Percentiles rank a stretch among this genome's conserved stretches.
phyloP scores from a whole-genome alignment of 2,329 filamentous ascomycete genomes.

The Helicocarpus griseus region DNA sequence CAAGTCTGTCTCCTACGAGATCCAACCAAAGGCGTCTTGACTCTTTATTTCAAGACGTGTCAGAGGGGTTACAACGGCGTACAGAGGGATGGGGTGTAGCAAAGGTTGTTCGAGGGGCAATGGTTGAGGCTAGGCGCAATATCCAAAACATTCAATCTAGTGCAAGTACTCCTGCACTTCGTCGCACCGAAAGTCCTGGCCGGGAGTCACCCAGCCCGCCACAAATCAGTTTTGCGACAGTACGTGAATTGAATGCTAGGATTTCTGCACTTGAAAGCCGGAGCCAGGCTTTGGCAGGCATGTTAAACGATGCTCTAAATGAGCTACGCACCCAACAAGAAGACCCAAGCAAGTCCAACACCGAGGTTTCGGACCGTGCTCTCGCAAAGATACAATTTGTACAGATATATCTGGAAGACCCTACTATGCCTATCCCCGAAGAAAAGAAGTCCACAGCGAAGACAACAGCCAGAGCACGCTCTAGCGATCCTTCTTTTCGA shows the following conservation, averaged over 20 bases:
- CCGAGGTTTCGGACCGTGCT: slow-evolving; percentile 11
- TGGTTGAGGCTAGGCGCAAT: slow-evolving; percentile 37
- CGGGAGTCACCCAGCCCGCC: slow-evolving; percentile 11
- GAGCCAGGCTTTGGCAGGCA: slow-evolving; percentile 32
- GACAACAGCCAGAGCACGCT: neutral
- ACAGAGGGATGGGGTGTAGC: slow-evolving; percentile 41
- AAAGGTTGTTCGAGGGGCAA: slow-evolving; percentile 39
- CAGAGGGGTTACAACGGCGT: slow-evolving; percentile 38
- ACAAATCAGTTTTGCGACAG: slow-evolving; percentile 9
- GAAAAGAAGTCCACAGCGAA: neutral
- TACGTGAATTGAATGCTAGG: slow-evolving; percentile 22
- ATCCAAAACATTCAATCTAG: slow-evolving; percentile 38
- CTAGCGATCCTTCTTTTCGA: neutral
- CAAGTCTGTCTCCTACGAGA: slow-evolving; percentile 27
- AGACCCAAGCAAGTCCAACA: slow-evolving; percentile 10
- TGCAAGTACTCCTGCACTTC: slow-evolving; percentile 19
- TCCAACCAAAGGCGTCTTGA: slow-evolving; percentile 35
- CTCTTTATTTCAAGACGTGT: slow-evolving; percentile 39
- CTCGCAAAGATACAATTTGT: slow-evolving; percentile 35
- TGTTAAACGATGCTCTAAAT: slow-evolving; percentile 32
- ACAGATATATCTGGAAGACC: slow-evolving; percentile 33
- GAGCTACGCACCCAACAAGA: slow-evolving; percentile 29
- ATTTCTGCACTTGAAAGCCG: slow-evolving; percentile 29
- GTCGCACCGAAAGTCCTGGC: slow-evolving; percentile 12
- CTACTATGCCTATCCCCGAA: slow-evolving; percentile 22